Percentiles rank a stretch among this genome's conserved stretches.
Conservation (phyloP, 2,329 filamentous ascomycete genomes). For the Aspergillus caelatus region DNA sequence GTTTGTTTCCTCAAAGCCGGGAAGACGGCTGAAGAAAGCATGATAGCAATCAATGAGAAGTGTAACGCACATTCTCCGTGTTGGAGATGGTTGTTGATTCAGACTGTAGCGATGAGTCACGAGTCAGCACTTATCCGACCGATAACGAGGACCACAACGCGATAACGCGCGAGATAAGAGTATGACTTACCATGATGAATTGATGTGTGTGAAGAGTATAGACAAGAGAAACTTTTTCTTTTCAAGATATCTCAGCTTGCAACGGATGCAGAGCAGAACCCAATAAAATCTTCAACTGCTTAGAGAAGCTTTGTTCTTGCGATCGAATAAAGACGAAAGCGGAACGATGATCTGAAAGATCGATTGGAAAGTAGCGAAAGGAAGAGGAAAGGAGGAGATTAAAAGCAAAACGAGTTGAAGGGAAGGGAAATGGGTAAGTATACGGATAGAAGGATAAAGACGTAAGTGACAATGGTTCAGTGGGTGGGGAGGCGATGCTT, state of each 20-base stretch:
- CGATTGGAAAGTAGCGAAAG: conserved; percentile 17
- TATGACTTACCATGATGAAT: conserved; percentile 16
- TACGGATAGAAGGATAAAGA: conserved; percentile 14
- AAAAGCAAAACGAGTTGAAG: conserved; percentile 24
- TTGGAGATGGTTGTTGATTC: conserved; percentile 51
- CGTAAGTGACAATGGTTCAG: conserved; percentile 18
- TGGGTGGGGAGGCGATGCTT: conserved; percentile 24
- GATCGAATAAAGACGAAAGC: conserved; percentile 13
- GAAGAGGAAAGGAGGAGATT: conserved; percentile 17
- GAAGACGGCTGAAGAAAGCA: conserved; percentile 31
- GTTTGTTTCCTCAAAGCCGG: conserved; percentile 32
- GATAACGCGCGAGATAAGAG: background rate
- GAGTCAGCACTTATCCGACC: background rate
- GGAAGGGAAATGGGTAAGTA: conserved; percentile 25
- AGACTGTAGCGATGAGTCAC: conserved; percentile 43
- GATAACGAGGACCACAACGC: background rate
- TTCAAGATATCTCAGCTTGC: conserved; percentile 5
- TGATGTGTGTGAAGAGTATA: conserved; percentile 11
- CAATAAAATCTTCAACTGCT: background rate
- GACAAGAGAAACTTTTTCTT: conserved; percentile 3
- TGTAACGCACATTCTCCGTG: conserved; percentile 49
- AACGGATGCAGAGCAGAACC: conserved; percentile 4
- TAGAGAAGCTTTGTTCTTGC: background rate
- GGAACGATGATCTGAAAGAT: conserved; percentile 14
- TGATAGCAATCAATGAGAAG: conserved; percentile 30